Conservation (phyloP, 208 protist genomes). For the Trypanosomatidae sp. region DNA sequence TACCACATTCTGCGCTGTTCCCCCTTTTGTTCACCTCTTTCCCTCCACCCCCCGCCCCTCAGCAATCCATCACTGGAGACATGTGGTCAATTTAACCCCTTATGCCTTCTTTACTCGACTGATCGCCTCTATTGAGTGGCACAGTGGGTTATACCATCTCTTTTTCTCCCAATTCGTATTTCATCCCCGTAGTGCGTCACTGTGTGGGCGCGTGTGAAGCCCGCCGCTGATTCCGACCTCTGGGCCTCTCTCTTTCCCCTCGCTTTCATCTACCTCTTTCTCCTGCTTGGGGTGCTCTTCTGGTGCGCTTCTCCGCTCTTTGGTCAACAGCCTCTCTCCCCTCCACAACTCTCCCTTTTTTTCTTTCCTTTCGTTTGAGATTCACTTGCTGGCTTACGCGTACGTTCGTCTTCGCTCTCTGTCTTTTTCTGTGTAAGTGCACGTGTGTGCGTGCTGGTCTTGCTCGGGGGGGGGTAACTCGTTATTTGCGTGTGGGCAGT, state of each 20-base stretch:
- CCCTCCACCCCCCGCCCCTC: too few relatives aligned
- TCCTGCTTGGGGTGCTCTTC: too few relatives aligned
- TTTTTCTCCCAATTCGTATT: too few relatives aligned
- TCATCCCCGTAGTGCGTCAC: not conserved
- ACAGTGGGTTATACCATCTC: too few relatives aligned
- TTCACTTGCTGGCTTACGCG: not conserved
- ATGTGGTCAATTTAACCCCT: too few relatives aligned
- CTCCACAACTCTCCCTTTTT: not conserved
- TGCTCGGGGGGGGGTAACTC: not conserved
- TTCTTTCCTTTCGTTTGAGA: not conserved
- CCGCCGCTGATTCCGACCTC: not conserved
- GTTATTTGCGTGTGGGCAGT: not conserved
- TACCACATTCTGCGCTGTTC: too few relatives aligned
- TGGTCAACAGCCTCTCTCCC: too few relatives aligned
- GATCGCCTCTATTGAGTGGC: too few relatives aligned
- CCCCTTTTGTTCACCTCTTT: too few relatives aligned
- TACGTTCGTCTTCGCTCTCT: not conserved
- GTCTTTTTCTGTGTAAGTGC: not conserved
- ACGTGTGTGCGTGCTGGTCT: not conserved
- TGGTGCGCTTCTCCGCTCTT: not conserved
- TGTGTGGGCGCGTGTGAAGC: not conserved
- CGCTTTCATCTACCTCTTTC: too few relatives aligned
- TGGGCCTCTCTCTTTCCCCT: not conserved
- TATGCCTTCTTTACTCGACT: too few relatives aligned
- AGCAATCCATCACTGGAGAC: too few relatives aligned